Evolutionary conservation across 148 eudicot genomes (phyloP).

Genomic region (Silene uniflora): DNA sequence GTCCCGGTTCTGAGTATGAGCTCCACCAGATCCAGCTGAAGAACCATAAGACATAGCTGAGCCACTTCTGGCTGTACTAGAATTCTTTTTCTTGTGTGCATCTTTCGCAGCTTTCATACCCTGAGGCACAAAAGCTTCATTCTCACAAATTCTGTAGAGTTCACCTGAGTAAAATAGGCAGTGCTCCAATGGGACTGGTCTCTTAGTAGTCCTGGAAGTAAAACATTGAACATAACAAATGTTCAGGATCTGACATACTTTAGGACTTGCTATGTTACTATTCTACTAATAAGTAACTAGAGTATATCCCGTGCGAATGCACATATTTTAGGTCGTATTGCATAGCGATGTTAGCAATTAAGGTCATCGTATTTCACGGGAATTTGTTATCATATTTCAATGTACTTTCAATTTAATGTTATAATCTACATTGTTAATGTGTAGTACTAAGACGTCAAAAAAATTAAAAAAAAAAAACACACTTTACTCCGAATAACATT

Average conservation of each 20-base stretch:
- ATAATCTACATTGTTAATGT: too few species aligned
- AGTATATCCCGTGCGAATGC: too few species aligned
- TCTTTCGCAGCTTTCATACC: slow-evolving; percentile 88
- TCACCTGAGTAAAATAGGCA: slow-evolving; percentile 90
- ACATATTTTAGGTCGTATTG: too few species aligned
- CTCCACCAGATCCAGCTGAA: slow-evolving; percentile 50
- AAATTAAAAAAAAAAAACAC: too few species aligned
- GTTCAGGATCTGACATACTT: slow-evolving; percentile 2
- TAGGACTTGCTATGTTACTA: neutral
- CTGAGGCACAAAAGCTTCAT: slow-evolving; percentile 57
- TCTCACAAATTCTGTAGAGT: slow-evolving; percentile 81
- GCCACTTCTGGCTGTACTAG: slow-evolving; percentile 40
- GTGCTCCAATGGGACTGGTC: slow-evolving; percentile 99
- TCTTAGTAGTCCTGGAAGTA: slow-evolving; percentile 77
- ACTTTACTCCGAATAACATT: too few species aligned
- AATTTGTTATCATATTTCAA: too few species aligned
- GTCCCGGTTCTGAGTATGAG: slow-evolving; percentile 54
- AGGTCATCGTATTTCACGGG: too few species aligned
- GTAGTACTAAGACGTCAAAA: too few species aligned
- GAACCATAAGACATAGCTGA: slow-evolving; percentile 43
- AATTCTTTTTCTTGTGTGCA: slow-evolving; percentile 58
- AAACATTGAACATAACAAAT: slow-evolving; percentile 19
- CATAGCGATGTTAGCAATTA: too few species aligned
- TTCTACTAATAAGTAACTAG: too few species aligned
- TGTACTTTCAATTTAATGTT: too few species aligned